Evolutionary conservation across 441 rosid genomes (phyloP).

Genomic region (Manihot esculenta): DNA sequence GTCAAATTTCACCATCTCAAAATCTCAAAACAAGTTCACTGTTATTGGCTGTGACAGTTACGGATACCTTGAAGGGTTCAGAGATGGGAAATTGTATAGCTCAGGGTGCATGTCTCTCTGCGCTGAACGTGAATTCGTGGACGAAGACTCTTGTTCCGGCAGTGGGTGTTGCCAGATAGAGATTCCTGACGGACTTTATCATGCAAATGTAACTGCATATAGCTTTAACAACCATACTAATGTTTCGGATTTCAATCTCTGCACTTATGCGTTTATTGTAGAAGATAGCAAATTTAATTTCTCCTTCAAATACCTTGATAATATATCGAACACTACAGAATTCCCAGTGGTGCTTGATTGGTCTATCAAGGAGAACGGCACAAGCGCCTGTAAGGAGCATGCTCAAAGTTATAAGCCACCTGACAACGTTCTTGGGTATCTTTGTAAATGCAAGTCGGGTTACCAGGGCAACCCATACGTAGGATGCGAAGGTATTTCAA

Average conservation of each 20-base stretch:
- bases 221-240: slow-evolving; percentile 19
- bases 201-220: rapidly evolving
- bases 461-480: slow-evolving; percentile 33
- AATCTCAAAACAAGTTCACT: slow-evolving; percentile 1
- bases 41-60: slow-evolving; percentile 36
- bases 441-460: slow-evolving; percentile 26
- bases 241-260: too few relatives aligned
- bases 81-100: background rate
- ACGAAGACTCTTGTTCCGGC: slow-evolving; percentile 12
- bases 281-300: too few relatives aligned
- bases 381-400: slow-evolving; percentile 1
- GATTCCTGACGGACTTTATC: slow-evolving; percentile 21
- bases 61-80: slow-evolving; percentile 23
- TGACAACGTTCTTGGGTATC: background rate
- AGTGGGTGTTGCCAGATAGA: slow-evolving; percentile 30
- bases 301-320: too few relatives aligned
- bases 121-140: background rate
- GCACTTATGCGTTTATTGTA: too few relatives aligned
- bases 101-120: background rate
- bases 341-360: too few relatives aligned
- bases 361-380: background rate
- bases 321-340: too few relatives aligned
- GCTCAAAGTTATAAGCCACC: background rate
- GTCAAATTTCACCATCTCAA: background rate
- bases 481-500: slow-evolving; percentile 38